Evolutionary conservation across 208 protist species (phyloP).

Genomic region (Acanthamoeba castellanii): DNA sequence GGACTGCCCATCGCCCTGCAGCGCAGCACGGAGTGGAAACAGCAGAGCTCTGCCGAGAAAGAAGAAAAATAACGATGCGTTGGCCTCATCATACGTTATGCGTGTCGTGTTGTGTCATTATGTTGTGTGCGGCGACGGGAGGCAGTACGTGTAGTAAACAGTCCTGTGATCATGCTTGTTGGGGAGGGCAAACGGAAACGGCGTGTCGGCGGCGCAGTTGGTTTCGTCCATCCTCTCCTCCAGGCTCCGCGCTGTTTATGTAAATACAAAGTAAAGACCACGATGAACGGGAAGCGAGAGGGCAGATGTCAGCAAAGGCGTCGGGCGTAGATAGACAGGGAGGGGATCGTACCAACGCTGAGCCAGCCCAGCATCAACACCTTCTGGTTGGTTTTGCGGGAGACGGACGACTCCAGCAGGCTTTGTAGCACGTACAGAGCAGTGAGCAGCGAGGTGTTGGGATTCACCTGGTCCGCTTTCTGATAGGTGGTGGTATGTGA

Average conservation of each 20-base stretch:
- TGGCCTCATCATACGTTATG: not conserved
- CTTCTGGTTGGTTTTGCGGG: conserved; percentile 40
- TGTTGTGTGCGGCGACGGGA: too few relatives aligned
- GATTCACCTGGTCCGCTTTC: conserved; percentile 8
- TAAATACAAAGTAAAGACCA: not conserved
- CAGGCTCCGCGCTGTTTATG: not conserved
- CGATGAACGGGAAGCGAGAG: not conserved
- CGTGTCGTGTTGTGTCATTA: not conserved
- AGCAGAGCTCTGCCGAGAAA: not conserved
- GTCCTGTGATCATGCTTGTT: conserved; percentile 13
- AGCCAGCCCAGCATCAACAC: conserved; percentile 21
- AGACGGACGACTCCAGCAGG: not conserved
- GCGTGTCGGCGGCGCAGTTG: conserved; percentile 10
- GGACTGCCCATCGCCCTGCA: conserved; percentile 22
- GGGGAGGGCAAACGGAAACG: conserved; percentile 30
- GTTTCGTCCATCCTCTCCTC: conserved; percentile 39
- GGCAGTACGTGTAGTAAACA: conserved; percentile 5
- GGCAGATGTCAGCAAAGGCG: not conserved
- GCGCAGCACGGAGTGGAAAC: not conserved
- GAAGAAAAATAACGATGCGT: not conserved
- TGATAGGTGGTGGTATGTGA: not conserved
- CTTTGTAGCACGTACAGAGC: conserved; percentile 10
- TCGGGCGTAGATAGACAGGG: not conserved
- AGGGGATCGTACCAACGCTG: not conserved
- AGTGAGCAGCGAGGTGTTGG: conserved; percentile 12